Evolutionary conservation across 2,329 filamentous ascomycete genomes (phyloP), one percentile per base, ranked within the genome.

Genomic region (Xylaria sp.): DNA sequence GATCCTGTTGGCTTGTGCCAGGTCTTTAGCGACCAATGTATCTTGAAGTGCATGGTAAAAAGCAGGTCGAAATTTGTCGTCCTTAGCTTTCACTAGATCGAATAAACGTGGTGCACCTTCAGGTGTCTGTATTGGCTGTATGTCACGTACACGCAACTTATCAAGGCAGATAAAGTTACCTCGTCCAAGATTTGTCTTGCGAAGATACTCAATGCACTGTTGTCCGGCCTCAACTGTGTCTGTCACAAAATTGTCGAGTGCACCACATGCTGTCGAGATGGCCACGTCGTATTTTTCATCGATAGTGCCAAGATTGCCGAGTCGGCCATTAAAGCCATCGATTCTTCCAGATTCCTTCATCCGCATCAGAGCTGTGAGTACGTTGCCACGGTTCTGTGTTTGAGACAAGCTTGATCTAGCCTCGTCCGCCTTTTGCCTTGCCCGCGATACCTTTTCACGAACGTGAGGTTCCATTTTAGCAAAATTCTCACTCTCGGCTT

Each of bases 121-220:
- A 0, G 96, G 96, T 0, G 96, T 99, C 67, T 92, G 86, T 61
- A 98, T 94, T 0, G 88, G 83, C 1, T 90, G 90, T 74, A 98
- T 83, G 75, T 97, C 93, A 60, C 93, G 89, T 36, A 87, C 85
- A 28, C 93, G 89, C 57, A 98, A 84, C 77, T 95, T 94, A 79
- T 99, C 93, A 18, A 99, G 86, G 72, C 96, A 93, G 75, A 99
- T 98, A 79, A 99, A 98, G 82, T 97, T 97, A 67, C 94, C 96
- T 74, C 97, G 90, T 13, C 96, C 96, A 3, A 99, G 89, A 73
- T 97, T 97, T 75, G 97, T 99, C 84, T 98, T 99, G 64, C 96
- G 90, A 13, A 99, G 86, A 76, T 99, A 96, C 77, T 98, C 96
- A 71, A 99, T 98, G 80, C 97, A 99, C 78, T 98, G 94, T 80